These are phyloP conservation scores for Cicer judaicum DNA, from an alignment of 306 rosid genomes.

Conservation along the genomic window DNA sequence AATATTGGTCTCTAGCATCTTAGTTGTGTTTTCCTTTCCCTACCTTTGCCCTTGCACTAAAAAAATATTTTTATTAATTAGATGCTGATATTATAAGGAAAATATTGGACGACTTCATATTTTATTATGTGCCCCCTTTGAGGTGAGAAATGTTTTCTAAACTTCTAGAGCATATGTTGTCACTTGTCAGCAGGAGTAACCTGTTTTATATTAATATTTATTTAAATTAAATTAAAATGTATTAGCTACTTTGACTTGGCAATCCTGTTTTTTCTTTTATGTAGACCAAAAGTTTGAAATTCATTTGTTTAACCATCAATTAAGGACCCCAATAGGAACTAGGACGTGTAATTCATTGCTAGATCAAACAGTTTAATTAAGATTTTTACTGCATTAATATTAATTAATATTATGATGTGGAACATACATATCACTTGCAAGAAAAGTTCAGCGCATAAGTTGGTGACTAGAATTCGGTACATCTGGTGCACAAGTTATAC, in stretches of 20 bases:
- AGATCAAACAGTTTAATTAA: not conserved
- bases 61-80: no score
- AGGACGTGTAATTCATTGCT: not conserved
- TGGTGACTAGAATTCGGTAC: constrained; percentile 33
- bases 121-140: not conserved
- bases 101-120: no score
- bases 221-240: not conserved
- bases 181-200: not conserved
- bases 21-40: no score
- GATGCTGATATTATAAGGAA: no score
- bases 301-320: constrained; percentile 11
- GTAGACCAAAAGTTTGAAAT: not conserved
- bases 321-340: not conserved
- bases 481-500: constrained; percentile 45
- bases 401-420: not conserved
- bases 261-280: not conserved
- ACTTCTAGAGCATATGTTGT: not conserved
- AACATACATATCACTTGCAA: constrained; percentile 40
- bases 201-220: not conserved
- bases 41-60: no score
- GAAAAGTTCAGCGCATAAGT: constrained; percentile 41
- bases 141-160: not conserved
- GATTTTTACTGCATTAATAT: not conserved
- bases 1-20: no score
- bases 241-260: constrained; percentile 16